A percentile compares a stretch with the other conserved stretches of the same genome.
phyloP scores from a whole-genome alignment of 441 rosid species.

The Erysimum cheiri region DNA sequence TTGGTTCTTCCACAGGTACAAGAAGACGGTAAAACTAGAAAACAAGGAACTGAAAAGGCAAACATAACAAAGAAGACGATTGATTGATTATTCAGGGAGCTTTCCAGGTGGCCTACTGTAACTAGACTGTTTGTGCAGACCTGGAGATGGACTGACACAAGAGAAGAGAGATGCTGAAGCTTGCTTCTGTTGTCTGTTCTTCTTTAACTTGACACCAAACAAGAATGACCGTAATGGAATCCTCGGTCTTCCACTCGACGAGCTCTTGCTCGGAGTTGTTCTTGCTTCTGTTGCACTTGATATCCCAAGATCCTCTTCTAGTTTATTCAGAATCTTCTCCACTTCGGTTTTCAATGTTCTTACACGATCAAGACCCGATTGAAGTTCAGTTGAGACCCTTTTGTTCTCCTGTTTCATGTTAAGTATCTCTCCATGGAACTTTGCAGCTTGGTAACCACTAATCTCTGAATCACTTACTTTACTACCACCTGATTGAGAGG shows the following conservation, averaged over 20 bases:
- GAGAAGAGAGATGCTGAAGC: constrained; percentile 59
- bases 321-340: constrained; percentile 52
- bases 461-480: constrained; percentile 51
- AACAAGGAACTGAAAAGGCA: constrained; percentile 12
- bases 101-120: constrained; percentile 35
- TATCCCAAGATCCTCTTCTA: constrained; percentile 65
- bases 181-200: constrained; percentile 49
- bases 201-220: constrained; percentile 84
- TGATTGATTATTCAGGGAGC: constrained; percentile 29
- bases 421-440: constrained; percentile 82
- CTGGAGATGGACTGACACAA: constrained; percentile 58
- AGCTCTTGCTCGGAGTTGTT: constrained; percentile 38
- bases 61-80: not conserved
- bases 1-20: constrained; percentile 23
- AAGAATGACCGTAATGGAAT: constrained; percentile 81
- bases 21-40: constrained; percentile 1
- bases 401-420: constrained; percentile 93
- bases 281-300: constrained; percentile 44
- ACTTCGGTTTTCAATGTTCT: constrained; percentile 54
- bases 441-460: constrained; percentile 69
- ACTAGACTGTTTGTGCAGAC: constrained; percentile 53
- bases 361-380: constrained; percentile 59
- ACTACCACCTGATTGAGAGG: constrained; percentile 39
- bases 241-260: constrained; percentile 47
- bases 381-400: constrained; percentile 65